phyloP scores from a whole-genome alignment of 441 rosid genomes.

The Adansonia madagascariensis region DNA sequence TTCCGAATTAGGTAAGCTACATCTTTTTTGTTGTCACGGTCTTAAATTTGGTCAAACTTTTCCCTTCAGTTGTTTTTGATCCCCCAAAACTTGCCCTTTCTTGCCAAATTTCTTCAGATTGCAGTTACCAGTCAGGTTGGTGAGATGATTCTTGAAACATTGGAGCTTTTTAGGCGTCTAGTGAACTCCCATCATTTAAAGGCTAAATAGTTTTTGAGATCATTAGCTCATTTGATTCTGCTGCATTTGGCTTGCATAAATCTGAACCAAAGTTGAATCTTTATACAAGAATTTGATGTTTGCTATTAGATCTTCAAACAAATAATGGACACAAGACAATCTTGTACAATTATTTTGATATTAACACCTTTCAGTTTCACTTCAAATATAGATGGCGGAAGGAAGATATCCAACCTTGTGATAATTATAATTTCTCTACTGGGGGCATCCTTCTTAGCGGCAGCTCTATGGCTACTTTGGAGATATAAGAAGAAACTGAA shows the following conservation, averaged over 20 bases:
- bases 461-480: constrained; percentile 56
- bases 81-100: neutral
- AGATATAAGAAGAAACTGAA: constrained; percentile 48
- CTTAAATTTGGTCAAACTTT: neutral
- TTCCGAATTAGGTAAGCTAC: constrained; percentile 64
- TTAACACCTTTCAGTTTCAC: neutral
- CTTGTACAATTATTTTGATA: neutral
- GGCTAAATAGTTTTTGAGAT: no score
- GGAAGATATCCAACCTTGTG: constrained; percentile 36
- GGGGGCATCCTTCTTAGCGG: constrained; percentile 43
- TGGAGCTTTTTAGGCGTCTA: no score
- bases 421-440: constrained; percentile 42
- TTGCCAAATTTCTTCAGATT: neutral
- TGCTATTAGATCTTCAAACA: neutral
- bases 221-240: neutral
- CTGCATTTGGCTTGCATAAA: neutral
- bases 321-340: neutral
- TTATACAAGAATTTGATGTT: neutral
- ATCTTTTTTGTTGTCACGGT: no score
- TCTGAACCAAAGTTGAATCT: neutral
- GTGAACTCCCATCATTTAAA: no score
- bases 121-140: neutral
- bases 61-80: no score
- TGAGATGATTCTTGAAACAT: no score
- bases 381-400: constrained; percentile 39